Evolutionary conservation across 192 early-diverging fungal species (phyloP).

Genomic region (Mycoemilia scoparia): DNA sequence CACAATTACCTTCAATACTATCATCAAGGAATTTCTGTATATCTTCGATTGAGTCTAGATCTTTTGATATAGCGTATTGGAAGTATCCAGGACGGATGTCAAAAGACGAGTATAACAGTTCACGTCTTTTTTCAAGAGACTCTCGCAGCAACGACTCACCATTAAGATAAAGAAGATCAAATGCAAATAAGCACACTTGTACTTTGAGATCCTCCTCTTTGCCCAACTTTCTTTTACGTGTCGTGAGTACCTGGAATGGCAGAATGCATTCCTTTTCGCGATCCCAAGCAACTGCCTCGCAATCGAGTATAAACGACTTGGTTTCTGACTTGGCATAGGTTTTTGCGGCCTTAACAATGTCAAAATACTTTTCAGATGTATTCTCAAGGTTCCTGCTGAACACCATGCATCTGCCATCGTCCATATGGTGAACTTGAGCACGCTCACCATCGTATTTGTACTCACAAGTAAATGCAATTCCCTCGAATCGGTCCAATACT

Average conservation of each 20-base stretch:
- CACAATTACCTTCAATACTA: constrained; percentile 51
- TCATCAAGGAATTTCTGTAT: constrained; percentile 68
- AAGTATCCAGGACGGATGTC: constrained; percentile 70
- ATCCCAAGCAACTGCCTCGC: constrained; percentile 99
- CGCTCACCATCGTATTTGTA: constrained; percentile 98
- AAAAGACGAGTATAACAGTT: constrained; percentile 51
- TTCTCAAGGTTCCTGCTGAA: constrained; percentile 95
- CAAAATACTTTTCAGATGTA: constrained; percentile 81
- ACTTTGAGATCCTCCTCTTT: constrained; percentile 82
- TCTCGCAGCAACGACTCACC: constrained; percentile 66
- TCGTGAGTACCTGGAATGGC: constrained; percentile 92
- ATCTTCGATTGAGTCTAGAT: constrained; percentile 69
- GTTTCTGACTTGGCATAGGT: constrained; percentile 38
- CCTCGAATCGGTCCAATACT: constrained; percentile 85
- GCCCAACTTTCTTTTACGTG: constrained; percentile 90
- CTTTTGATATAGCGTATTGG: constrained; percentile 68
- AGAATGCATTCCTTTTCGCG: constrained; percentile 62
- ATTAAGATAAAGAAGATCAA: constrained; percentile 89
- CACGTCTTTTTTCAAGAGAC: constrained; percentile 56
- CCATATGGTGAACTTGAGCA: constrained; percentile 79
- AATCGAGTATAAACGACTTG: constrained; percentile 87
- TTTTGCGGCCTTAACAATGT: constrained; percentile 61
- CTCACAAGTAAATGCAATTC: constrained; percentile 86
- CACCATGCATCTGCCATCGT: constrained; percentile 55
- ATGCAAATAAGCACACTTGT: constrained; percentile 89